Conservation (phyloP, 2,329 filamentous ascomycete species). For the Penicillium sp. region DNA sequence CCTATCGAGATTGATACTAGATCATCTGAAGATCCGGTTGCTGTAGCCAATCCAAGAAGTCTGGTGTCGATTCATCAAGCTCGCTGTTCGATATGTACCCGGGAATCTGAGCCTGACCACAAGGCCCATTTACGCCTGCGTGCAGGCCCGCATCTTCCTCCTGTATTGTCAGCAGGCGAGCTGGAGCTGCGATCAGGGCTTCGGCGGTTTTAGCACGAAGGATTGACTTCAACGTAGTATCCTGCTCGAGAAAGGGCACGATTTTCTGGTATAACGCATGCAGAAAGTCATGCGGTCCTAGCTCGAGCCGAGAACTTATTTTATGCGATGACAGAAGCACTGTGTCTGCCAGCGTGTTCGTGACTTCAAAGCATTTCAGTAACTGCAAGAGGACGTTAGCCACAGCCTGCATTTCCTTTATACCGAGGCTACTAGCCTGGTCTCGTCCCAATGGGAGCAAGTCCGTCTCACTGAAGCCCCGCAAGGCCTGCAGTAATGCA, state of each 20-base stretch:
- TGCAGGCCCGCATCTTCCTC: neutral
- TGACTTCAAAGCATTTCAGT: conserved; percentile 28
- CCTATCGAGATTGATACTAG: too few species aligned
- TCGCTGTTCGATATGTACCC: neutral
- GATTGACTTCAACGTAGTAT: conserved; percentile 21
- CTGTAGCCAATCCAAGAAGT: neutral
- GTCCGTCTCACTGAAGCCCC: conserved; percentile 20
- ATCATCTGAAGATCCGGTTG: neutral
- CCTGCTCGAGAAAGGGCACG: conserved; percentile 23
- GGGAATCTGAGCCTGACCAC: too few species aligned
- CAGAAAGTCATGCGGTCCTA: conserved; percentile 24
- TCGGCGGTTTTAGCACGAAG: conserved; percentile 25
- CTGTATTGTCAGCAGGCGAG: conserved; percentile 10
- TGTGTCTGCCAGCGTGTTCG: conserved; percentile 26
- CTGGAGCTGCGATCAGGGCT: conserved; percentile 21
- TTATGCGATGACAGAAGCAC: conserved; percentile 16
- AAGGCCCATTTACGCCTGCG: neutral
- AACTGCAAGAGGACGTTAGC: conserved; percentile 12
- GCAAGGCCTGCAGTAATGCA: conserved; percentile 20
- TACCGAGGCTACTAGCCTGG: conserved; percentile 17
- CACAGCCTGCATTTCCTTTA: too few species aligned
- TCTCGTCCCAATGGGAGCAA: conserved; percentile 26
- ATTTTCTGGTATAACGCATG: conserved; percentile 27
- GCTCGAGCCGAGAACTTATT: conserved; percentile 8
- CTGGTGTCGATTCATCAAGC: neutral